Evolutionary conservation across 805 yeast species (phyloP), one percentile per base, ranked within the genome.

Genomic region (Barnettozyma populi): DNA sequence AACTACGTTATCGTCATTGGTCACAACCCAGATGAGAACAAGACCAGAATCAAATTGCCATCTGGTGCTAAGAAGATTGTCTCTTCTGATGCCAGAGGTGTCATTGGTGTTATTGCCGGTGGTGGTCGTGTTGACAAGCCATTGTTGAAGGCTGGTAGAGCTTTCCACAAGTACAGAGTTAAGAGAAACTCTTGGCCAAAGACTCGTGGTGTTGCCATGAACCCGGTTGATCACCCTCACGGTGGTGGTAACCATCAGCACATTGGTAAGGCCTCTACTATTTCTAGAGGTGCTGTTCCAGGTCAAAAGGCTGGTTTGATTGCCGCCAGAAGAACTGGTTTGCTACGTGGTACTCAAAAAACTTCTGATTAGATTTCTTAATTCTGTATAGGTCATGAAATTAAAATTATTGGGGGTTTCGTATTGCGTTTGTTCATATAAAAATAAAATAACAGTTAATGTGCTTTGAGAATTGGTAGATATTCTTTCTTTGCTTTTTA

Each of bases 201-300:
- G 87, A 94, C 98, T 72, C 90, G 98, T 83, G 99, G 98, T 92
- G 98, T 92, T 74, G 99, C 99, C 75, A 92, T 94, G 99, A 92
- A 92, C 82, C 98, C 98, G 76, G 99, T 92, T 75, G 99, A 92
- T 76, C 99, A 92, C 83, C 99, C 99, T 75, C 99, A 92, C 78
- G 99, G 99, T 88, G 98, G 99, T 92, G 99, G 99, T 92, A 90
- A 90, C 96, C 98, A 92, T 79, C 98, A 92, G 83, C 98, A 92
- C 78, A 92, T 90, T 80, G 98, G 98, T 90, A 92, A 92, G 84
- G 97, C 98, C 70, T 92, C 98, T 68, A 92, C 98, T 70, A 92
- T 92, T 69, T 85, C 96, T 66, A 89, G 98, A 86, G 96, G 96
- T 77, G 97, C 98, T 64, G 98, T 92, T 74, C 80, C 99, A 70